Evolutionary conservation across 148 eudicot genomes (phyloP).

Genomic region (Fagopyrum esculentum): DNA sequence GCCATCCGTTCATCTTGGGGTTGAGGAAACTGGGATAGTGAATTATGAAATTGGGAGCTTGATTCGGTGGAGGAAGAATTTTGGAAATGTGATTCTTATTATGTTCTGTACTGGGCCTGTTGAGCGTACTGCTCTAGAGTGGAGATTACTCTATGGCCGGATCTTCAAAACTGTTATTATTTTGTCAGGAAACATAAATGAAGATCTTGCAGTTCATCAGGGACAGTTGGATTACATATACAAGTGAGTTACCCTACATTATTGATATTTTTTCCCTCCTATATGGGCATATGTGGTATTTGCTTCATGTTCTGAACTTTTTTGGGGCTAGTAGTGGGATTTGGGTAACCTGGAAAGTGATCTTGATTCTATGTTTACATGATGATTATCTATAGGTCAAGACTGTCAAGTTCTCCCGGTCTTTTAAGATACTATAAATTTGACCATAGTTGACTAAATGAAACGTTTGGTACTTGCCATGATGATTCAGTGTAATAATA

Average conservation of each 20-base stretch:
- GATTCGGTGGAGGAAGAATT: conserved; percentile 84
- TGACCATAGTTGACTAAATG: no score
- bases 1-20: conserved; percentile 93
- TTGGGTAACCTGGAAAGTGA: background rate
- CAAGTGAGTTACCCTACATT: conserved; percentile 48
- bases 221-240: conserved; percentile 70
- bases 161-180: conserved; percentile 90
- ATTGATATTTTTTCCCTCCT: background rate
- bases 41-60: conserved; percentile 92
- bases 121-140: conserved; percentile 93
- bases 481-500: no score
- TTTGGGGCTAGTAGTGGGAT: no score
- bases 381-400: no score
- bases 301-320: background rate
- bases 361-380: background rate
- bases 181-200: conserved; percentile 62
- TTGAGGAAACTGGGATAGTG: conserved; percentile 80
- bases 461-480: no score
- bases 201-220: conserved; percentile 82
- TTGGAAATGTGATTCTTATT: conserved; percentile 84
- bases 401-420: no score
- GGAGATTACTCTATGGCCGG: conserved; percentile 96
- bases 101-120: conserved; percentile 89
- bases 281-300: background rate
- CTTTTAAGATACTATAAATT: no score